Base-by-base conservation (phyloP, 768 basidiomycete species). In the Suillus alpinus region DNA sequence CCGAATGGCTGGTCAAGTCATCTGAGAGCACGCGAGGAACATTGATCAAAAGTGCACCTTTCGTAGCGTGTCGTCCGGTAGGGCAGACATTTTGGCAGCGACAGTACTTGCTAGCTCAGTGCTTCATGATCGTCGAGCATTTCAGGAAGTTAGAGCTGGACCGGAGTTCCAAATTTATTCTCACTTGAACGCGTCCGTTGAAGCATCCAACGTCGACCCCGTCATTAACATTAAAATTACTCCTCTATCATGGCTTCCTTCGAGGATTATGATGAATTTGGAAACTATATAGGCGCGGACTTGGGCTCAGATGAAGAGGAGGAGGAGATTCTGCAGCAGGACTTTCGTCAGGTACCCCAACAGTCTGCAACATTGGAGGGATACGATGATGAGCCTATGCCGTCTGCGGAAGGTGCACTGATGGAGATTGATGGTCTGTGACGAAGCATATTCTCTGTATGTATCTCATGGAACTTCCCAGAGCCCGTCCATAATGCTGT, bases 281-380 rank as follows among this genome's bases (percentile, higher is more conserved):
- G 95, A 66, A 98, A 97, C 82, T 97, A 98, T 76, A 95, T 98
- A 72, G 95, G 95, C 62, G 94, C 87, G 29, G 95, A 96, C 79
- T 79, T 96, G 52, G 94, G 92, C 68, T 96, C 94, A 37, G 95
- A 96, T 69, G 89, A 91, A 32, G 61, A 63, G 56, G 71, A 71
- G 65, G 88, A 84, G 60, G 85, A 84, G 59, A 67, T 81, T 55
- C 80, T 80, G 63, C 86, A 83, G 68, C 75, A 82, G 40, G 77
- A 80, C 59, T 83, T 83, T 63, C 74, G 72, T 20, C 76, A 74
- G 59, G 73, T 67, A 3, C 67, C 71, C 16, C 70, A 71, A 36
- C 73, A 71, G 63, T 69, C 78, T 58, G 82, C 81, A 51, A 85
- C 89, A 32, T 78, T 96, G 58, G 93, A 95, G 75, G 95, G 94